Evolutionary conservation across 306 rosid genomes (phyloP).

Genomic region (Trifolium subterraneum): DNA sequence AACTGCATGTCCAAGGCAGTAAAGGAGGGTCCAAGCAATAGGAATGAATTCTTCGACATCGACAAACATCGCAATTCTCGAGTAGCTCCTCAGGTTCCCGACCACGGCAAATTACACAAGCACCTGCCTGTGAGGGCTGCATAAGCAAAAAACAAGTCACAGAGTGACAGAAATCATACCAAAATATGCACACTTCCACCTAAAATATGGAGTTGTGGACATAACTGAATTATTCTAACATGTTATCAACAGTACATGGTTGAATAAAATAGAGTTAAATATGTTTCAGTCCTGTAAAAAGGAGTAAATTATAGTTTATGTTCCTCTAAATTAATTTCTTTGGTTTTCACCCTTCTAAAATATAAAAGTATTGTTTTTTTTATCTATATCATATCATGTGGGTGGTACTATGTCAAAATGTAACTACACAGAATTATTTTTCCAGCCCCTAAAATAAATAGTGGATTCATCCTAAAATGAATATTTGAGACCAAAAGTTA

Average conservation of each 20-base stretch:
- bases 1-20: constrained; percentile 78
- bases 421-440: neutral
- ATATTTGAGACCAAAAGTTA: no score
- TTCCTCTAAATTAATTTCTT: neutral
- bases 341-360: neutral
- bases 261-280: constrained; percentile 15
- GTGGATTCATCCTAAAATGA: no score
- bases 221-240: constrained; percentile 19
- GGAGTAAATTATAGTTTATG: neutral
- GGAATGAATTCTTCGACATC: constrained; percentile 47
- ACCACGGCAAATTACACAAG: constrained; percentile 65
- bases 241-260: constrained; percentile 27
- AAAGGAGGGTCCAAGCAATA: constrained; percentile 90
- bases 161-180: neutral
- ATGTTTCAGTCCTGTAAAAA: neutral
- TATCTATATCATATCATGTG: neutral
- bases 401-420: neutral
- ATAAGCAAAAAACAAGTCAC: constrained; percentile 38
- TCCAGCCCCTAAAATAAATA: no score
- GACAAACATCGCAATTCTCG: constrained; percentile 58
- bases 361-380: neutral
- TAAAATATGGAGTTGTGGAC: constrained; percentile 12
- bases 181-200: constrained; percentile 31
- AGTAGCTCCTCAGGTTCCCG: constrained; percentile 81
- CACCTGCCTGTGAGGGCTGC: constrained; percentile 50